Conservation (phyloP, 2,329 filamentous ascomycete species). For the Colletotrichum chrysophilum region DNA sequence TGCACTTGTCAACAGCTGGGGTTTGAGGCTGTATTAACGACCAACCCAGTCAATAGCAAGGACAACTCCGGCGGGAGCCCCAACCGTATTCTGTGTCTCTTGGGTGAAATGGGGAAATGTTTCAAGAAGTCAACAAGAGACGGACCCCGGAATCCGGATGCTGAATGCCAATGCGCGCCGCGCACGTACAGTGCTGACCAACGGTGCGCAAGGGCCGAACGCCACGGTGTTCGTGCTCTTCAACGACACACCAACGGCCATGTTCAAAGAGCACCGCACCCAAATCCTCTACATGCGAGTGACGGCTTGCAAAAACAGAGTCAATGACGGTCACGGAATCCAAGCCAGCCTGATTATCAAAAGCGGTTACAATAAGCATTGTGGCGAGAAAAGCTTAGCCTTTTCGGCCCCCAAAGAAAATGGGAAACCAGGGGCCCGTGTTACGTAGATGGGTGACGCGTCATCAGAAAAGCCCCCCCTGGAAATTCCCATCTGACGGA, state of each 20-base stretch:
- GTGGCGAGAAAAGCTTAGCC: conserved; percentile 8
- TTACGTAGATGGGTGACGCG: conserved; percentile 11
- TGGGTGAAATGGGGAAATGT: background rate
- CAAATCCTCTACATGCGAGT: background rate
- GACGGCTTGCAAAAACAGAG: background rate
- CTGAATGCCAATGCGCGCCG: background rate
- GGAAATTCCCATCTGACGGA: background rate
- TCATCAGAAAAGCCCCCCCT: background rate
- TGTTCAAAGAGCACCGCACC: background rate
- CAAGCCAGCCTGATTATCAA: conserved; percentile 13
- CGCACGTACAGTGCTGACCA: background rate
- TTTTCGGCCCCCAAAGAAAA: conserved; percentile 3
- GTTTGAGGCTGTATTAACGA: background rate
- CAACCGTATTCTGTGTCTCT: background rate
- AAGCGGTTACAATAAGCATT: conserved; percentile 17
- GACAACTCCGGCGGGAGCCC: background rate
- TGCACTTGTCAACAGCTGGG: background rate
- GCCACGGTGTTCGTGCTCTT: background rate
- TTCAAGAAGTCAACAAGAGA: background rate
- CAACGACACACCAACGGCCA: background rate
- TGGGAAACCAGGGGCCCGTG: background rate
- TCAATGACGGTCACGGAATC: background rate
- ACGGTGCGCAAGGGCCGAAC: background rate
- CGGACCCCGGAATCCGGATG: background rate
- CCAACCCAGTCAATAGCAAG: background rate